phyloP scores from a whole-genome alignment of 2,329 filamentous ascomycete genomes.

The Colletotrichum sublineola region DNA sequence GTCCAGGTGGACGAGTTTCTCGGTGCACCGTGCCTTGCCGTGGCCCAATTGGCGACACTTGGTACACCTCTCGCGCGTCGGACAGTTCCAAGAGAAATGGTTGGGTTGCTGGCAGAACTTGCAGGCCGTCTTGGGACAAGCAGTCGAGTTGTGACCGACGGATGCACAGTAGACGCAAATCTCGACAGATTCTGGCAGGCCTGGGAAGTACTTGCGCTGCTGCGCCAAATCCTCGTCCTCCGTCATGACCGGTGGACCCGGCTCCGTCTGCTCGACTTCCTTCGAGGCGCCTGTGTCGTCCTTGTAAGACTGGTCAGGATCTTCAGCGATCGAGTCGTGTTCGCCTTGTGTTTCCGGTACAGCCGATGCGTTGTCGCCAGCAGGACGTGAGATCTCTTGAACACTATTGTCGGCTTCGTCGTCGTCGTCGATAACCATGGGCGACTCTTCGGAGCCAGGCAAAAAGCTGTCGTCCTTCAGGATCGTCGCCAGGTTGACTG shows the following conservation, averaged over 20 bases:
- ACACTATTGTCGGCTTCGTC: conserved; percentile 31
- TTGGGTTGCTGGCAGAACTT: conserved; percentile 59
- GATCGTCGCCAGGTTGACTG: conserved; percentile 19
- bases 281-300: conserved; percentile 28
- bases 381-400: conserved; percentile 17
- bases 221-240: conserved; percentile 53
- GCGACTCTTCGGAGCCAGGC: conserved; percentile 20
- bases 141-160: conserved; percentile 58
- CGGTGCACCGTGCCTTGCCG: conserved; percentile 61
- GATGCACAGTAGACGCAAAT: conserved; percentile 67
- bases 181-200: conserved; percentile 55
- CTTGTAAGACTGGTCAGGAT: conserved; percentile 33
- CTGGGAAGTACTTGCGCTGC: conserved; percentile 66
- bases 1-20: conserved; percentile 66
- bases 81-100: conserved; percentile 66
- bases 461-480: conserved; percentile 31
- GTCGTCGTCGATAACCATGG: conserved; percentile 36
- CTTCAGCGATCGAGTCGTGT: background rate
- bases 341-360: conserved; percentile 1
- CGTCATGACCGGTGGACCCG: conserved; percentile 33
- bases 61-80: conserved; percentile 62
- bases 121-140: conserved; percentile 63
- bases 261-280: conserved; percentile 17
- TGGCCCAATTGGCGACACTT: conserved; percentile 77
- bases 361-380: background rate